Conservation (phyloP, 2,329 filamentous ascomycete genomes). For the Cytospora piceicola region DNA sequence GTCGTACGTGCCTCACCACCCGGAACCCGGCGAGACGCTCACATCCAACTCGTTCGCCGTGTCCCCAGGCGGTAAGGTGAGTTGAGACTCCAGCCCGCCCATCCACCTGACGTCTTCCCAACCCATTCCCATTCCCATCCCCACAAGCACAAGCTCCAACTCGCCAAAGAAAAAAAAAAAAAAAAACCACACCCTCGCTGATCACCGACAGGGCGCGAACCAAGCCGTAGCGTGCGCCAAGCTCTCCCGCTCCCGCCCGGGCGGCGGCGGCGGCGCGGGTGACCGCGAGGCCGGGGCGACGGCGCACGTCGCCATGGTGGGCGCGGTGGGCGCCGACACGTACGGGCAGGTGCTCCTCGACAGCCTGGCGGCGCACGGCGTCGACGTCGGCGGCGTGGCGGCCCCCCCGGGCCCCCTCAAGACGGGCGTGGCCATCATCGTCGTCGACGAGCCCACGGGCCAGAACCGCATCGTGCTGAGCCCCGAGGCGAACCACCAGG, state of each 20-base stretch:
- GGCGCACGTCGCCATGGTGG: constrained; percentile 67
- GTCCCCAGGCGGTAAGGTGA: constrained; percentile 79
- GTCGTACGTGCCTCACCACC: constrained; percentile 82
- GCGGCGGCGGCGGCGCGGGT: constrained; percentile 29
- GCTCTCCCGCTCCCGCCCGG: constrained; percentile 61
- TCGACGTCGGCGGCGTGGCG: constrained; percentile 63
- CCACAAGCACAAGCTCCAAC: too few species aligned
- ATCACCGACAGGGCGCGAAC: constrained; percentile 68
- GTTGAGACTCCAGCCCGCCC: not conserved
- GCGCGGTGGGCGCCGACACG: constrained; percentile 71
- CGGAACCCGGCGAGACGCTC: constrained; percentile 83
- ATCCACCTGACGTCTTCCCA: too few species aligned
- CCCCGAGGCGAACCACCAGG: constrained; percentile 68
- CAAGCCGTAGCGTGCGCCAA: constrained; percentile 89
- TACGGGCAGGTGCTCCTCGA: constrained; percentile 65
- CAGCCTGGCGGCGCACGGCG: constrained; percentile 63
- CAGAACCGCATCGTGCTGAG: constrained; percentile 78
- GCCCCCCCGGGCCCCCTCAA: constrained; percentile 47
- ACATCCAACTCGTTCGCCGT: constrained; percentile 77
- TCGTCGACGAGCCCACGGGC: constrained; percentile 72
- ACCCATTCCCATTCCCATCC: not conserved
- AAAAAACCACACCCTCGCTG: not conserved
- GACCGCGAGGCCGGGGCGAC: constrained; percentile 46
- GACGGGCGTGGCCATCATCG: constrained; percentile 74
- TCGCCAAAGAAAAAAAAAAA: not conserved